Conservation (phyloP, 1,284 basidiomycete species). For the Tilletiaria anomala region DNA sequence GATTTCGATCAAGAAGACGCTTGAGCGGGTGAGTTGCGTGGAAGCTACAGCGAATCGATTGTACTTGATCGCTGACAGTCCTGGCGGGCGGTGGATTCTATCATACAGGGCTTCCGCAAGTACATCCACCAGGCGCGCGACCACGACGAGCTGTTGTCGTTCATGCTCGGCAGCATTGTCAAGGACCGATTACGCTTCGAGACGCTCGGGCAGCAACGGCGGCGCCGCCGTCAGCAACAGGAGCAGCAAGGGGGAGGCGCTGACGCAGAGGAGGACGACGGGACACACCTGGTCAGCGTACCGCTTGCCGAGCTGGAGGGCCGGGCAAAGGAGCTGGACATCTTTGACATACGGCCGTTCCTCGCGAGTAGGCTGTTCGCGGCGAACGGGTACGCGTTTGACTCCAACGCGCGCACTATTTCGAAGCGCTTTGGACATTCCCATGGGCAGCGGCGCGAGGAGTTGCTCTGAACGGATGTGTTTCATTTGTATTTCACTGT, state of each 20-base stretch:
- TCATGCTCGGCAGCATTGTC: conserved; percentile 81
- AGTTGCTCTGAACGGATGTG: too few relatives aligned
- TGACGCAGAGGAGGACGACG: conserved; percentile 5
- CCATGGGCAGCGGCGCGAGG: too few relatives aligned
- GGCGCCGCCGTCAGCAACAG: conserved; percentile 40
- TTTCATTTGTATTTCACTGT: too few relatives aligned
- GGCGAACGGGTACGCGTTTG: conserved; percentile 67
- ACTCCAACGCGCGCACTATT: conserved; percentile 22
- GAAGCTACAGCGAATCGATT: background rate
- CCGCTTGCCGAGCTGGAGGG: conserved; percentile 42
- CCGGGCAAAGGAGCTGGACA: conserved; percentile 73
- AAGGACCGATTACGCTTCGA: conserved; percentile 79
- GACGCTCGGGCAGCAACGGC: conserved; percentile 35
- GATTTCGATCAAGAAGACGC: conserved; percentile 92
- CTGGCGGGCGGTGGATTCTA: rapidly evolving
- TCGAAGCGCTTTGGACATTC: conserved; percentile 28
- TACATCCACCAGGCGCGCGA: conserved; percentile 88
- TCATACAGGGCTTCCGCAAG: conserved; percentile 57
- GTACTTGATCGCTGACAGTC: conserved; percentile 1
- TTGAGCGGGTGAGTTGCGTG: conserved; percentile 61
- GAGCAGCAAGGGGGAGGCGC: conserved; percentile 30
- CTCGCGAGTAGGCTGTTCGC: conserved; percentile 66
- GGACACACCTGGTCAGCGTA: conserved; percentile 15
- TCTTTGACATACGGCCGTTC: conserved; percentile 78
- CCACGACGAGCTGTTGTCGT: conserved; percentile 81